Evolutionary conservation across 306 rosid genomes (phyloP).

Genomic region (Vigna reflexopilosa): DNA sequence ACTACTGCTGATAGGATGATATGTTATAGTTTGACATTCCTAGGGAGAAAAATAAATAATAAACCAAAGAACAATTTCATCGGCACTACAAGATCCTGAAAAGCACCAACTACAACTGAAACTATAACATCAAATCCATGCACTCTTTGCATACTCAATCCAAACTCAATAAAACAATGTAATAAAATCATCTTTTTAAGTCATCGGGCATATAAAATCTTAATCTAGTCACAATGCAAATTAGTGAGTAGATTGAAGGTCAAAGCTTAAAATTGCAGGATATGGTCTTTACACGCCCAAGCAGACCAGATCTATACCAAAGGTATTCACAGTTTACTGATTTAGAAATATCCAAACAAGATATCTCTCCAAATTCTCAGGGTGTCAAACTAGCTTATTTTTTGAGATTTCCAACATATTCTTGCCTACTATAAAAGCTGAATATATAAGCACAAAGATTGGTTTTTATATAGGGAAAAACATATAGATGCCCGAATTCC

Average conservation of each 20-base stretch:
- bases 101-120: slow-evolving; percentile 16
- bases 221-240: background rate
- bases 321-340: background rate
- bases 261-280: background rate
- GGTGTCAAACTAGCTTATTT: background rate
- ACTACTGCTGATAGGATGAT: background rate
- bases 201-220: background rate
- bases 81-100: background rate
- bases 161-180: slow-evolving; percentile 7
- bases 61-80: background rate
- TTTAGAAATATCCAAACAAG: background rate
- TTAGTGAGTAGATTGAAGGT: background rate
- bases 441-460: background rate
- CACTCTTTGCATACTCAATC: background rate
- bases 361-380: background rate
- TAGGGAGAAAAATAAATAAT: background rate
- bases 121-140: slow-evolving; percentile 3
- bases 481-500: background rate
- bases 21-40: slow-evolving; percentile 4
- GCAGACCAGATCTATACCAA: background rate
- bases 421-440: background rate
- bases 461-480: background rate
- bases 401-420: background rate
- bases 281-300: background rate
- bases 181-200: background rate